Evolutionary conservation across 192 early-diverging fungal species (phyloP), one percentile per base, ranked within the genome.

Genomic region (Podila clonocystis): DNA sequence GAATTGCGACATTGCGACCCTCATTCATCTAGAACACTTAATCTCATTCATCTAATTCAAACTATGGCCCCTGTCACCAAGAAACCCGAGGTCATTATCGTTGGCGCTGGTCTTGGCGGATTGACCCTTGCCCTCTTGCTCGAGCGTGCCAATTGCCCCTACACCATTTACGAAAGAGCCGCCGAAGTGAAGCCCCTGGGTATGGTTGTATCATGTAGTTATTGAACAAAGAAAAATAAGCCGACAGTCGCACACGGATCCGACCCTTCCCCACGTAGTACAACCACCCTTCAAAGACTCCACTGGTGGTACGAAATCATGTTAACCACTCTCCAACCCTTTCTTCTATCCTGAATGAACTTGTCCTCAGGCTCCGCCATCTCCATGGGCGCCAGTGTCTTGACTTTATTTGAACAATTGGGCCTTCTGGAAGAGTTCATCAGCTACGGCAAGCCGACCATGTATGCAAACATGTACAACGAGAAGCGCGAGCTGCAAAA

Each of bases 51-150:
- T 17, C 41, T 45, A 45, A 45, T 45, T 45, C 41, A 45, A 45
- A 45, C 41, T 2, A 45, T 45, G 41, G 15, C 41, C 15, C 41
- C 41, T 15, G 41, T 45, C 13, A 45, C 1, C 41, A 45, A 45
- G 13, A 45, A 45, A 45, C 57, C 57, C 28, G 17, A 58, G 22
- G 70, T 72, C 11, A 31, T 64, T 19, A 64, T 72, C 20, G 34
- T 58, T 4, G 70, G 70, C n/a, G 62, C 70, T 3, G 62, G 70
- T 34, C 31, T 72, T 6, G 24, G 49, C 6, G 62, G 50, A 0
- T 33, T 72, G 4, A 52, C 34, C 2, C 50, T 72, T 0, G 62
- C 24, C 28, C 64, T 63, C 41, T 62, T 72, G 5, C 62, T 72
- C 1, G 50, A 72, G 49, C 8, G 22, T 72, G 11, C n/a, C n/a